Base-by-base conservation (phyloP, 2,329 filamentous ascomycete genomes). In the Cadophora gregata region DNA sequence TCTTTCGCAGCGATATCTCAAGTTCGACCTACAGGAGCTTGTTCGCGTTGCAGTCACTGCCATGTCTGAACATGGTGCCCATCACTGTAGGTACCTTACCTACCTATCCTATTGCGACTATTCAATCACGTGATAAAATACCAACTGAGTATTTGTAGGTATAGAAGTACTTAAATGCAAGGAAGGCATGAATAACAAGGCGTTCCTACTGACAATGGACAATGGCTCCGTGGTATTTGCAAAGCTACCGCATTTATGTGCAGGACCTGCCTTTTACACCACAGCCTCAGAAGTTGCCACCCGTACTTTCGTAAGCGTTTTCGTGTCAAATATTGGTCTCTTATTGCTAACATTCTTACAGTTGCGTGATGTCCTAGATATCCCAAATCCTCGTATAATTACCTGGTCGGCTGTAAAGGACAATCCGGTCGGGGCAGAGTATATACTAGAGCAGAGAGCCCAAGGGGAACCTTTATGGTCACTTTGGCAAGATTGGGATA, bases 1-100 rank as follows among this genome's bases (percentile, higher is more conserved):
- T 36, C 72, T 74, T 29, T 70, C 72, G 12, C 63, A 67, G 47
- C 70, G 75, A 25, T 75, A 74, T 70, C 71, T 72, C 58, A 72
- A 73, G 66, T 77, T 76, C 62, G 69, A 75, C 31, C 16, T 76
- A n/a, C 36, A 55, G 6, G 67, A 71, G 19, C 72, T 77, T 45
- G 31, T 76, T 60, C 64, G 70, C 61, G 66, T 61, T 27, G 70
- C 68, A 12, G 27, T 71, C 45, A 64, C 61, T 7, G 66, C 64
- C 51, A 33, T 58, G 48, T 21, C 51, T 36, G 59, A 55, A 29
- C 19, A 63, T 16, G 36, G 58, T 59, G 68, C 70, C 59, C 62
- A 45, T 50, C 68, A 59, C 55, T 71, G 66, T 71, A 67, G 62
- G 70, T n/a, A n/a, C n/a, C n/a, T n/a, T n/a, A n/a, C n/a, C n/a